phyloP scores from a whole-genome alignment of 305 asterid species.

The Fraxinus baroniana region DNA sequence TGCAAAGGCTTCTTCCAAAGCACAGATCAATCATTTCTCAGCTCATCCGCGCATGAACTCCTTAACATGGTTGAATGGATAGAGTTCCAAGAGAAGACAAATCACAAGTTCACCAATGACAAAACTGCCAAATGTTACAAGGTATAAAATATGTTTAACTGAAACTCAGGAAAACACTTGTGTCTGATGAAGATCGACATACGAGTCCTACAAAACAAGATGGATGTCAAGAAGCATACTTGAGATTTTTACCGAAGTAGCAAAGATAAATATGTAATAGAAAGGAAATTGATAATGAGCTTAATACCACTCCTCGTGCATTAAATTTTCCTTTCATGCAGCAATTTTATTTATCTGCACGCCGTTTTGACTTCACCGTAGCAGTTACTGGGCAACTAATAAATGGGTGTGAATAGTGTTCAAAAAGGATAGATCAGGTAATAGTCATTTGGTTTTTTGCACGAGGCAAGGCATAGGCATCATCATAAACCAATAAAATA shows the following conservation, averaged over 20 bases:
- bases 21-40: background rate
- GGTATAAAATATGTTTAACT: background rate
- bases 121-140: background rate
- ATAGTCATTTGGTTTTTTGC: background rate
- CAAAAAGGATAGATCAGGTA: background rate
- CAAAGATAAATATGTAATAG: background rate
- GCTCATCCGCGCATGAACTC: background rate
- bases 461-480: background rate
- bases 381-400: background rate
- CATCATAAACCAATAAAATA: background rate
- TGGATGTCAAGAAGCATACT: background rate
- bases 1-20: background rate
- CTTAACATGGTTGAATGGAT: background rate
- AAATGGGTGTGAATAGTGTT: background rate
- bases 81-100: background rate
- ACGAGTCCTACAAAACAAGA: background rate
- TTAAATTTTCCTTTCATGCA: background rate
- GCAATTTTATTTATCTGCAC: background rate
- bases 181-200: background rate
- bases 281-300: background rate
- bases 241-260: background rate
- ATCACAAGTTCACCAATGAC: background rate
- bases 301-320: background rate
- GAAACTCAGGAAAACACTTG: background rate
- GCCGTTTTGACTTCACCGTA: background rate